Base-by-base conservation (phyloP, 2,329 filamentous ascomycete genomes). In the Colletotrichum shisoi region DNA sequence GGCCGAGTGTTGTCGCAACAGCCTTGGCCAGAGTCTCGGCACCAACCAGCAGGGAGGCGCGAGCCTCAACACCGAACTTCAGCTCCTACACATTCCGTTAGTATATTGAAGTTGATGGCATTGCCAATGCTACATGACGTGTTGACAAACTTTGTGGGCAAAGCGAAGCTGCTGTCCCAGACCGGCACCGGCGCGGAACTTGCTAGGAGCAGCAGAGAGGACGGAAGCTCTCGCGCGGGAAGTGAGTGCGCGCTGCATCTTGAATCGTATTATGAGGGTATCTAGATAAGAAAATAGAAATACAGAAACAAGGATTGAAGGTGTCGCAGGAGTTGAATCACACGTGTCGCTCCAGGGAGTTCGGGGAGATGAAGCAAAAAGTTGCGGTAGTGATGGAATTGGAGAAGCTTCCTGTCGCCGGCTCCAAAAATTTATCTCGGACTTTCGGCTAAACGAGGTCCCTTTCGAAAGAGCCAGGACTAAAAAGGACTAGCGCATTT, bases 1-100 rank as follows among this genome's bases (percentile, higher is more conserved):
- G 95, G 73, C 95, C 95, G 70, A 99, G 88, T 71, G 95, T 99
- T 70, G 94, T 97, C 71, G 94, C 91, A 71, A 99, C 95, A 71
- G 95, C 95, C 84, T 90, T 96, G 75, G 95, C 94, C 71, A 99
- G 89, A 73, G 95, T 98, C 80, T 99, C 95, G 72, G 98, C 94
- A 87, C 95, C 95, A 77, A 90, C 89, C 72, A 99, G 87, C 71
- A 99, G 89, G 73, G 93, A 80, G 75, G 94, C 93, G 78, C 95
- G 91, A 74, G 85, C 95, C 80, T 99, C 95, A 71, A 98, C 94
- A 76, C 95, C 95, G 73, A 99, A 99, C 85, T 97, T 98, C 79
- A 99, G 88, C 80, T 99, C 95, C 93, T 97, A 72, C 64, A 72
- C 51, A 72, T 59, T 57, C 37, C 64, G 73, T 81, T 62, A 81